These are phyloP conservation scores for Krasilnikovozyma curviuscula DNA, from an alignment of 768 basidiomycete genomes.

Conservation along the genomic window DNA sequence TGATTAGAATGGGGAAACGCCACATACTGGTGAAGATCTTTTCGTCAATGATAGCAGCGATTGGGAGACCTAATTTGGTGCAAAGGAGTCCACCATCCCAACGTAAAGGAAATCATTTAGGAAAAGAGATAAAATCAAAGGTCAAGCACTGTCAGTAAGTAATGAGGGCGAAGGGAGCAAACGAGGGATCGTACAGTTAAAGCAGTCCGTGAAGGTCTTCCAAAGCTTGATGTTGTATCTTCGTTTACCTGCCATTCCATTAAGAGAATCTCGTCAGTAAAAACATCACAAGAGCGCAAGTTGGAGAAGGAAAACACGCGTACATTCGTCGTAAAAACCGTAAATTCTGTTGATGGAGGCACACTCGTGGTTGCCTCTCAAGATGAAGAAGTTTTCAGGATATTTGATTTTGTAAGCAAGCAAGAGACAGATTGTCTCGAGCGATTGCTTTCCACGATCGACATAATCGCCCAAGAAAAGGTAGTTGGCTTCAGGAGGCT, in stretches of 20 bases:
- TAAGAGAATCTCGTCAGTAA: neutral
- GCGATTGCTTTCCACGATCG: conserved; percentile 15
- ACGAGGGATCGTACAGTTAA: conserved; percentile 6
- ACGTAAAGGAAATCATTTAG: neutral
- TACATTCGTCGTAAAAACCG: conserved; percentile 16
- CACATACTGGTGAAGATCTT: conserved; percentile 13
- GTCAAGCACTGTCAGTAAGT: neutral
- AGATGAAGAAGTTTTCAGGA: conserved; percentile 15
- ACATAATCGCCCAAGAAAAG: conserved; percentile 16
- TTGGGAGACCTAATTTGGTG: too few species aligned
- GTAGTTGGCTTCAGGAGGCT: conserved; percentile 15
- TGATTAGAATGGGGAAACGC: neutral
- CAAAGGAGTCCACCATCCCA: too few species aligned
- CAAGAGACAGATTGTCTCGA: conserved; percentile 15
- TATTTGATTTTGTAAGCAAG: conserved; percentile 15
- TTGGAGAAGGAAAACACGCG: neutral
- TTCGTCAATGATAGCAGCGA: conserved; percentile 13
- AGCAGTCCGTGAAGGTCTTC: conserved; percentile 16
- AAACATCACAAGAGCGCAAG: neutral
- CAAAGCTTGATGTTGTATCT: conserved; percentile 16
- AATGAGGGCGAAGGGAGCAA: neutral
- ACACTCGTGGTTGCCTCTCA: conserved; percentile 14
- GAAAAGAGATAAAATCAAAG: neutral
- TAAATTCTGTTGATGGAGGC: conserved; percentile 14
- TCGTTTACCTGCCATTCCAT: conserved; percentile 10